Evolutionary conservation across 371 early-diverging fungal genomes (phyloP).

Genomic region (Syncephalastrum sp.): DNA sequence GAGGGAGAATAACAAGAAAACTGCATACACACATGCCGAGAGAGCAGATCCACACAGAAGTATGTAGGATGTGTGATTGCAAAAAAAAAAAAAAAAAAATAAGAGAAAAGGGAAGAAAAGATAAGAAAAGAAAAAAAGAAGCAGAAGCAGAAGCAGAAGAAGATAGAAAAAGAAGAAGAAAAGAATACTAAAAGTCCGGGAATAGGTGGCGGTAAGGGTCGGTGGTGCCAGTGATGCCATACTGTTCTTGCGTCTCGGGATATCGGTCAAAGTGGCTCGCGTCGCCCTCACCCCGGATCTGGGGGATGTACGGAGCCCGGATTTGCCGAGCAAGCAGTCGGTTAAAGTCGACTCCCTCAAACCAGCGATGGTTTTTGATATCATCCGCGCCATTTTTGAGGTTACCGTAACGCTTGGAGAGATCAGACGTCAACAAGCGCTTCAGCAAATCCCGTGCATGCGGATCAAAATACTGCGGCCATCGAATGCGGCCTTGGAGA

Average conservation of each 20-base stretch:
- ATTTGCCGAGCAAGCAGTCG: constrained; percentile 69
- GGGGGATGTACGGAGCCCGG: constrained; percentile 90
- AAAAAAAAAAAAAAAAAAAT: background rate
- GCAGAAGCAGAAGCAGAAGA: background rate
- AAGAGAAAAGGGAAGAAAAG: too few relatives aligned
- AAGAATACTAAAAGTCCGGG: constrained; percentile 23
- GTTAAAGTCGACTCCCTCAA: constrained; percentile 92
- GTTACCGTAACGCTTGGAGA: constrained; percentile 91
- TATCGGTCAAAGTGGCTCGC: constrained; percentile 95
- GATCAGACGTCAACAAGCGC: constrained; percentile 82
- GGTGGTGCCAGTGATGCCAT: constrained; percentile 36
- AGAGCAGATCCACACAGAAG: background rate
- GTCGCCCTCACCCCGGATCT: constrained; percentile 87
- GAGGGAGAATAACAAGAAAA: too few relatives aligned
- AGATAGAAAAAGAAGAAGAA: background rate
- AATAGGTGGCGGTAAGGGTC: constrained; percentile 31
- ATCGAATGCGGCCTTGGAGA: constrained; percentile 80
- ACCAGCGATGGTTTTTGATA: constrained; percentile 96
- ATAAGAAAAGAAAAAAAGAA: background rate
- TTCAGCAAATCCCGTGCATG: constrained; percentile 91
- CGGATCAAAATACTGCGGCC: constrained; percentile 90
- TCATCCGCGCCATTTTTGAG: constrained; percentile 86
- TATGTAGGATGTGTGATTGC: background rate
- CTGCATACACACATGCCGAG: too few relatives aligned
- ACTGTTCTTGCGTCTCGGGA: constrained; percentile 77